Evolutionary conservation across 2,329 filamentous ascomycete genomes (phyloP), one percentile per base, ranked within the genome.

Genomic region (Penicillium hesseltinei): DNA sequence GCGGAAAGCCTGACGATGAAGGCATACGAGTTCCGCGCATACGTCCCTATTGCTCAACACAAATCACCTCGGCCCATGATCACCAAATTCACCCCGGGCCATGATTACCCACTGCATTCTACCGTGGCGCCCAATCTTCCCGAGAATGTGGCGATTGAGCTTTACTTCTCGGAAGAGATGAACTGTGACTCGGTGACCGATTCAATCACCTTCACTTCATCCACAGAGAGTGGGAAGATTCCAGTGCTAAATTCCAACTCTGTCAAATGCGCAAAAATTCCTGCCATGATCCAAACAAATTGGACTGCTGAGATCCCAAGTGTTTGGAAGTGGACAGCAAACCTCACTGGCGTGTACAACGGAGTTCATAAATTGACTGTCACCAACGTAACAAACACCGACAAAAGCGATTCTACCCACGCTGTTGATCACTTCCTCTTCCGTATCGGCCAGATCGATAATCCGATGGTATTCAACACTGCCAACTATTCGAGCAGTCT

Each of bases 81-180:
- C 62, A 88, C 84, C 21, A 77, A 77, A 33, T 84, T 88, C 62
- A 68, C 73, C 2, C 86, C 86, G 1, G 84, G 85, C 5, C 86
- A 88, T 64, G 86, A 88, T 63, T 68, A 71, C 1, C 81, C 84
- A 3, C 66, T 87, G 4, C 57, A 78, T 19, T 86, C 85, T 0
- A 79, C 72, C 25, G 77, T 77, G n/a, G 61, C 59, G 1, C 68
- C 74, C 1, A 71, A 74, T 31, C 62, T 72, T 21, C 63, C 73
- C 9, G 80, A 83, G 54, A 74, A 77, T 7, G 73, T 88, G 45
- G 76, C 81, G 50, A 60, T 66, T 35, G 62, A 61, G 35, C 17
- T 88, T 9, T 79, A 83, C 44, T 88, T 87, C 69, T 86, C 84
- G 0, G 74, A 77, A 8, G 71, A 79, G 40, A 87, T 88, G 85